A percentile compares a stretch with the other conserved stretches of the same genome.
Conservation (phyloP, 768 basidiomycete genomes). For the Scleroderma bovista region DNA sequence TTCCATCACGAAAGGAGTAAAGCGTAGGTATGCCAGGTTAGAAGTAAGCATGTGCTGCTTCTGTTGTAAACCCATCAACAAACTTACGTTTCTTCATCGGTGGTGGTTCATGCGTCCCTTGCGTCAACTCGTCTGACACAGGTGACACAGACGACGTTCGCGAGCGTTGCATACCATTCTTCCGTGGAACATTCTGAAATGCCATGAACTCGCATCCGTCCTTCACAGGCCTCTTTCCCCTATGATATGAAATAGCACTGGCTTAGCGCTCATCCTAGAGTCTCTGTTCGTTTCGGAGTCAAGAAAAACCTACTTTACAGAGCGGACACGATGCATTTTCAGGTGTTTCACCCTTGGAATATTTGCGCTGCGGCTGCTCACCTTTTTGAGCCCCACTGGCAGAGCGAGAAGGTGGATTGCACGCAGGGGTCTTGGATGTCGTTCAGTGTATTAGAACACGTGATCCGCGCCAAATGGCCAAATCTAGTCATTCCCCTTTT, state of each 20-base stretch:
- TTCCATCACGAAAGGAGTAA: no score
- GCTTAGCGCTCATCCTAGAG: neutral
- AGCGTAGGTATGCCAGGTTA: neutral
- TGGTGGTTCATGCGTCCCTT: conserved; percentile 13
- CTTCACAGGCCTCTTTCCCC: conserved; percentile 48
- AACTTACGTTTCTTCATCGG: conserved; percentile 49
- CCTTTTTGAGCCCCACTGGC: neutral
- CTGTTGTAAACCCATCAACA: neutral
- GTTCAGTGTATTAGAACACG: neutral
- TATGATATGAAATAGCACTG: conserved; percentile 8
- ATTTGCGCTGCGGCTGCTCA: neutral
- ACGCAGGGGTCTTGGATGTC: conserved; percentile 4
- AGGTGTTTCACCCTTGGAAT: neutral
- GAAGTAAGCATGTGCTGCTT: neutral
- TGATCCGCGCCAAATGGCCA: no score
- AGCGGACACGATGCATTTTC: conserved; percentile 6
- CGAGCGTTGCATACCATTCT: conserved; percentile 1
- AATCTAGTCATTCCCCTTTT: no score
- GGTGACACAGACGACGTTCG: conserved; percentile 30
- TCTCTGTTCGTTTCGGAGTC: neutral
- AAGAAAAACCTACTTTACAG: conserved; percentile 24
- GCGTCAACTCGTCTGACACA: conserved; percentile 19
- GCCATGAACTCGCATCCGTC: conserved; percentile 17
- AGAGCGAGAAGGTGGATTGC: conserved; percentile 4
- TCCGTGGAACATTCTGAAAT: neutral